Conservation (phyloP, 192 early-diverging fungal species). For the Lunasporangiospora selenospora region DNA sequence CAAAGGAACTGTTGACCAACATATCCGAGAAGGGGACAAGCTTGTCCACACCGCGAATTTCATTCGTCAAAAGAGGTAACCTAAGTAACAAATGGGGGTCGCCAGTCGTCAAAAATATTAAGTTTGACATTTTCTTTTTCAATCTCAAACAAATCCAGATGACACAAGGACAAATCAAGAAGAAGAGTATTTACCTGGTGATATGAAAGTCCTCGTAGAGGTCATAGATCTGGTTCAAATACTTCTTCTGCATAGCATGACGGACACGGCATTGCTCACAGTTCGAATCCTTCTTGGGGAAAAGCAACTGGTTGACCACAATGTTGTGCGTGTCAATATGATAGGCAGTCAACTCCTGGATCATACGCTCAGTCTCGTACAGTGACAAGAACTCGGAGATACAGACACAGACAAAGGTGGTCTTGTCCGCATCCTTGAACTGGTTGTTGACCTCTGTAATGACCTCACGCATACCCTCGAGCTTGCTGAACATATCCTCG, state of each 20-base stretch:
- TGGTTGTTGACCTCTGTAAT: slow-evolving; percentile 99
- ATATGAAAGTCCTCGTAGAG: slow-evolving; percentile 99
- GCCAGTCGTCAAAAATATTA: too few relatives aligned
- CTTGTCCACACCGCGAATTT: slow-evolving; percentile 94
- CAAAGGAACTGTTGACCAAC: slow-evolving; percentile 69
- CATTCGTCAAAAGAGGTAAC: slow-evolving; percentile 95
- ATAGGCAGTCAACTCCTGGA: slow-evolving; percentile 98
- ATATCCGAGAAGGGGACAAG: slow-evolving; percentile 93
- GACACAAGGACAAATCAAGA: too few relatives aligned
- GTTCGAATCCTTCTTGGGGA: slow-evolving; percentile 86
- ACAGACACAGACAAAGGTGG: slow-evolving; percentile 99
- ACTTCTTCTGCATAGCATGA: slow-evolving; percentile 98
- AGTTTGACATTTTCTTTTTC: too few relatives aligned
- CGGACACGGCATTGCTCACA: slow-evolving; percentile 93
- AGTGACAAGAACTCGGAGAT: slow-evolving; percentile 99
- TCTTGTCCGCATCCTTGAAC: slow-evolving; percentile 99
- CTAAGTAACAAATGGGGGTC: too few relatives aligned
- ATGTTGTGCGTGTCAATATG: slow-evolving; percentile 99
- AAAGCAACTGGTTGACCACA: slow-evolving; percentile 97
- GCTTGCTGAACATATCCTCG: slow-evolving; percentile 95
- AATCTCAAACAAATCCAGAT: too few relatives aligned
- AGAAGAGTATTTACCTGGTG: slow-evolving; percentile 35
- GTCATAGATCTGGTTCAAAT: slow-evolving; percentile 97
- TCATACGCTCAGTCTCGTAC: slow-evolving; percentile 99
- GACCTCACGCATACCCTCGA: slow-evolving; percentile 94